These are phyloP conservation scores for Candida montana DNA, from an alignment of 805 yeast species.

Conservation along the genomic window DNA sequence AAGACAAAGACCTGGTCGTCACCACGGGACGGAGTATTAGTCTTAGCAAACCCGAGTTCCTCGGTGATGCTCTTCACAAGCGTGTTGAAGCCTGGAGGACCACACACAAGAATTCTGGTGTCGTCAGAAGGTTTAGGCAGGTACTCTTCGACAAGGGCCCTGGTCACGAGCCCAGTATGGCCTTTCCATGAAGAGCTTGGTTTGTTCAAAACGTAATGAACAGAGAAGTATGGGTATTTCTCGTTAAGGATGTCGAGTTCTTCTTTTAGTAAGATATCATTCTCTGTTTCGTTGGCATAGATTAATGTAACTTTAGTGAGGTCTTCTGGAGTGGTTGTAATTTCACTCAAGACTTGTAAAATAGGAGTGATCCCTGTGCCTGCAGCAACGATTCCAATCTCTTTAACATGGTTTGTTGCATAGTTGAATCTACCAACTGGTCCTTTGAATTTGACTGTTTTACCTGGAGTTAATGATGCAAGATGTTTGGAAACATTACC, in stretches of 20 bases:
- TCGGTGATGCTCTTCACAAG: constrained; percentile 43
- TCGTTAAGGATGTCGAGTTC: constrained; percentile 67
- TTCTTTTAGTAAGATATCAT: constrained; percentile 65
- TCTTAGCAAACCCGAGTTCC: constrained; percentile 54
- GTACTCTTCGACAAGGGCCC: constrained; percentile 47
- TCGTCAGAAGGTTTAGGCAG: constrained; percentile 45
- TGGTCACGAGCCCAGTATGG: constrained; percentile 52
- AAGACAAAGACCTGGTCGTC: constrained; percentile 56
- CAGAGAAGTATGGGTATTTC: constrained; percentile 56
- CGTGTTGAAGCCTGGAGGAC: constrained; percentile 67
- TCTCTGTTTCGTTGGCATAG: constrained; percentile 70
- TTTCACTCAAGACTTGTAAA: constrained; percentile 68
- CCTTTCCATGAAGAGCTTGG: constrained; percentile 55
- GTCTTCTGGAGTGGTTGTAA: constrained; percentile 67
- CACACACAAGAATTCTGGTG: constrained; percentile 65
- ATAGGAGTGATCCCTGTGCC: constrained; percentile 91
- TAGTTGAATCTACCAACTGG: constrained; percentile 73
- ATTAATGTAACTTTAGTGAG: constrained; percentile 54
- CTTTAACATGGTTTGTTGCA: constrained; percentile 51
- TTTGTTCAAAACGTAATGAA: constrained; percentile 51
- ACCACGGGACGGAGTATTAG: constrained; percentile 40
- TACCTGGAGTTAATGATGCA: constrained; percentile 60
- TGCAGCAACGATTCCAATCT: constrained; percentile 70
- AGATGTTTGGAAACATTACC: constrained; percentile 66
- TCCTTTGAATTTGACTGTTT: constrained; percentile 66